Conservation (phyloP, 306 rosid genomes). For the Cicer cuneatum region DNA sequence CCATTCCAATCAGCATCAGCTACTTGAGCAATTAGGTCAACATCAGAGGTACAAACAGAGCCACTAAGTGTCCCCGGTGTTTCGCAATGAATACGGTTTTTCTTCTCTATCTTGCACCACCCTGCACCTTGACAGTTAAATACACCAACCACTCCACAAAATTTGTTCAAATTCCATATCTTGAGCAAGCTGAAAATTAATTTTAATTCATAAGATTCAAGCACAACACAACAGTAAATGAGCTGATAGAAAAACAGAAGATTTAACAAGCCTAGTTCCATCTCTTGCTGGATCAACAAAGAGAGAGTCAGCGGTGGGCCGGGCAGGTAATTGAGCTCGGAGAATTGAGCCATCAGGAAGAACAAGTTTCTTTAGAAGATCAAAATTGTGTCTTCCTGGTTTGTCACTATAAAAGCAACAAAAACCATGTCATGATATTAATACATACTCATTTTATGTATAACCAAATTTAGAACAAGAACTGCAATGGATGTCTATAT, state of each 20-base stretch:
- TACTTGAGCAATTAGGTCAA: slow-evolving; percentile 35
- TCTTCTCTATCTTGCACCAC: slow-evolving; percentile 75
- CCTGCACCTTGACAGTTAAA: slow-evolving; percentile 92
- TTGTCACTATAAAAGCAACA: slow-evolving; percentile 65
- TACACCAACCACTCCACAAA: slow-evolving; percentile 77
- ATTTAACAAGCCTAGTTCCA: slow-evolving; percentile 63
- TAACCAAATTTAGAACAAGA: neutral
- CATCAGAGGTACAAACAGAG: slow-evolving; percentile 33
- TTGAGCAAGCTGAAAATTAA: slow-evolving; percentile 78
- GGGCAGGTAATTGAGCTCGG: slow-evolving; percentile 87
- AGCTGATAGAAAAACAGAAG: neutral
- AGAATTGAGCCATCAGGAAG: slow-evolving; percentile 96
- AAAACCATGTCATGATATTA: neutral
- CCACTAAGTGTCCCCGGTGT: slow-evolving; percentile 28
- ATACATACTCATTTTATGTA: slow-evolving; percentile 14
- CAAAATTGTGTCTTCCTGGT: slow-evolving; percentile 93
- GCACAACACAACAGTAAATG: neutral
- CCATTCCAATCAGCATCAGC: slow-evolving; percentile 37
- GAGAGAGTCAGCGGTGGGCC: slow-evolving; percentile 84
- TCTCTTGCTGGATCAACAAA: slow-evolving; percentile 97
- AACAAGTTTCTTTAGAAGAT: slow-evolving; percentile 82
- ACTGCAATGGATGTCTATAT: neutral
- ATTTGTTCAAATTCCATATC: slow-evolving; percentile 79
- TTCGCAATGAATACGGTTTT: slow-evolving; percentile 47
- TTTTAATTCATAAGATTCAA: slow-evolving; percentile 3